These are phyloP conservation scores for Marvania coccoides DNA, from an alignment of 139 green algal species.

Conservation along the genomic window DNA sequence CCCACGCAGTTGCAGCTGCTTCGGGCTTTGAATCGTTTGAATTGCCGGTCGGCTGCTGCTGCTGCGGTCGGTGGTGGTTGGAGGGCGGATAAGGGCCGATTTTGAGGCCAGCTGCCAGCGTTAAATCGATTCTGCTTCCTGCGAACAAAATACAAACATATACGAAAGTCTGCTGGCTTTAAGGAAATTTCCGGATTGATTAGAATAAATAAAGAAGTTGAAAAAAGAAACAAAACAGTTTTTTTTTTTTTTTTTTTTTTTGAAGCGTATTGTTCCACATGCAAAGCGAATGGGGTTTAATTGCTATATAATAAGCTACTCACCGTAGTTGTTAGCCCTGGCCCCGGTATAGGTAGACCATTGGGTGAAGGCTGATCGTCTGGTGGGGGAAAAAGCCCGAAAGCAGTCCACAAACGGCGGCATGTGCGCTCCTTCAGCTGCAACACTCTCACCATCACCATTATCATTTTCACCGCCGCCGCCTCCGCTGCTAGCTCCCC, in stretches of 20 bases:
- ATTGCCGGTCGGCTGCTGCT: neutral
- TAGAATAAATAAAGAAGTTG: no score
- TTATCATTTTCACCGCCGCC: neutral
- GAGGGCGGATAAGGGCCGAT: neutral
- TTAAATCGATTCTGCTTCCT: constrained; percentile 71
- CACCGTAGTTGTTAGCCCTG: constrained; percentile 72
- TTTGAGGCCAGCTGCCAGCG: constrained; percentile 33
- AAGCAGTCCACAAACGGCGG: constrained; percentile 44
- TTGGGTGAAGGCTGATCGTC: constrained; percentile 62
- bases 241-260: no score
- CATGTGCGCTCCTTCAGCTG: neutral
- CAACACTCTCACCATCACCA: neutral
- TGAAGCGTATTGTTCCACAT: no score
- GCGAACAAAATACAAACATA: no score
- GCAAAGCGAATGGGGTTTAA: no score
- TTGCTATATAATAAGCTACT: no score
- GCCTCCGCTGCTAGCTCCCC: neutral
- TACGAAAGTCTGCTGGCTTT: no score
- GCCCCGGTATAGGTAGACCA: constrained; percentile 54
- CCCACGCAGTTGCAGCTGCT: neutral
- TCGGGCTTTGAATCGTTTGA: neutral
- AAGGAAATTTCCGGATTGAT: no score
- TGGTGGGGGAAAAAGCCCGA: constrained; percentile 41
- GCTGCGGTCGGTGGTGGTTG: constrained; percentile 5
- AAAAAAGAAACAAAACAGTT: no score